These are phyloP conservation scores for Fraxinus sp. DNA, from an alignment of 305 asterid genomes.

Conservation along the genomic window DNA sequence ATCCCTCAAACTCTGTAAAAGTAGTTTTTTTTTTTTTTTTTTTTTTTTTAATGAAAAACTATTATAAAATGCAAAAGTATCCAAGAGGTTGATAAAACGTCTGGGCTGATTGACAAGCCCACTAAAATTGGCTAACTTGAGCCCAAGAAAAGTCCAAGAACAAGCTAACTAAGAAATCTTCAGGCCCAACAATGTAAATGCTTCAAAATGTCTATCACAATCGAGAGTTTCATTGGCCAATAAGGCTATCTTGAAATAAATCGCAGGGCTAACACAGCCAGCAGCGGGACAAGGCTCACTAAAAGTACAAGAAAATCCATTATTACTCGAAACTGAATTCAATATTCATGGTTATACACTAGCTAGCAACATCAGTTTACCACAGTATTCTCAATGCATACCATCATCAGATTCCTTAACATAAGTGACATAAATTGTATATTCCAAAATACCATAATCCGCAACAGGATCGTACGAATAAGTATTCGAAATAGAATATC, in stretches of 20 bases:
- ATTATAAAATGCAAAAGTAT: too few species aligned
- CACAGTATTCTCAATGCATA: not conserved
- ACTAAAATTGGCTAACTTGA: not conserved
- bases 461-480: not conserved
- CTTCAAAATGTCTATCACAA: too few species aligned
- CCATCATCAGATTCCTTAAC: not conserved
- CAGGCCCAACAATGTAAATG: too few species aligned
- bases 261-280: not conserved
- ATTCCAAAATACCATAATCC: constrained; percentile 14
- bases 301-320: too few species aligned
- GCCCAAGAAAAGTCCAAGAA: too few species aligned
- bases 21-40: too few species aligned
- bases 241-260: too few species aligned
- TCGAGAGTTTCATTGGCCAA: too few species aligned
- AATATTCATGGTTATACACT: not conserved
- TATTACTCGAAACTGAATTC: not conserved
- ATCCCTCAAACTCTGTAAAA: too few species aligned
- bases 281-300: too few species aligned
- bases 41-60: too few species aligned
- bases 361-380: not conserved
- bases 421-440: not conserved
- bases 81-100: not conserved
- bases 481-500: constrained; percentile 13
- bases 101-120: not conserved
- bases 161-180: too few species aligned